A percentile compares a stretch with the other conserved stretches of the same genome.
These are phyloP conservation scores for Mycena indigotica DNA, from an alignment of 768 basidiomycete species.

Conservation along the genomic window DNA sequence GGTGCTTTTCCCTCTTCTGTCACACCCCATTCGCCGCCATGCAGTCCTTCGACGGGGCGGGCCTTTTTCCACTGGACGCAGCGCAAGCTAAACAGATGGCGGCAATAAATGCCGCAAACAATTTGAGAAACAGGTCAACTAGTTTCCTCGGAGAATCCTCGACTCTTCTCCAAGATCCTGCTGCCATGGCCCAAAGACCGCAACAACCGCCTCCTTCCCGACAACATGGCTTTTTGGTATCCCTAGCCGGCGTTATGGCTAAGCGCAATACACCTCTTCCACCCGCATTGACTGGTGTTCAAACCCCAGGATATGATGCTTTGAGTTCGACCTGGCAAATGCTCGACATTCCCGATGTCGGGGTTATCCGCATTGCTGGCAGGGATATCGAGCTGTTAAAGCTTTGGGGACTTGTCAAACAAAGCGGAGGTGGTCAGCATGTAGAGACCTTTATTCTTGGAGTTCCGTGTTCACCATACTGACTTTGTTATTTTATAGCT, in stretches of 20 bases:
- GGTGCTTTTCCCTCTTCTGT: conserved; percentile 1
- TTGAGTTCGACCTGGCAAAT: conserved; percentile 62
- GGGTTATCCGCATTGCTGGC: conserved; percentile 68
- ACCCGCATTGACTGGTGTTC: conserved; percentile 67
- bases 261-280: conserved; percentile 68
- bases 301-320: conserved; percentile 63
- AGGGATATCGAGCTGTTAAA: conserved; percentile 78
- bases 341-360: conserved; percentile 62
- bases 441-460: conserved; percentile 43
- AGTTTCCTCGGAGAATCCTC: background rate
- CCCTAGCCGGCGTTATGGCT: conserved; percentile 62
- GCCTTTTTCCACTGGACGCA: conserved; percentile 2
- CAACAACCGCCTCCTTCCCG: conserved; percentile 29
- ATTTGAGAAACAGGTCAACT: conserved; percentile 44
- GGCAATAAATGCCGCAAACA: conserved; percentile 61
- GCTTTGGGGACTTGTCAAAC: conserved; percentile 64
- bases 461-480: conserved; percentile 18
- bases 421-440: conserved; percentile 60
- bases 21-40: conserved; percentile 1
- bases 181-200: background rate
- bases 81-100: conserved; percentile 74
- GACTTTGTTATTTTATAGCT: conserved; percentile 39
- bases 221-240: conserved; percentile 59
- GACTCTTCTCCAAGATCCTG: background rate
- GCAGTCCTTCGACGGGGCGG: background rate